phyloP scores from a whole-genome alignment of 371 early-diverging fungal genomes.

The Apophysomyces variabilis region DNA sequence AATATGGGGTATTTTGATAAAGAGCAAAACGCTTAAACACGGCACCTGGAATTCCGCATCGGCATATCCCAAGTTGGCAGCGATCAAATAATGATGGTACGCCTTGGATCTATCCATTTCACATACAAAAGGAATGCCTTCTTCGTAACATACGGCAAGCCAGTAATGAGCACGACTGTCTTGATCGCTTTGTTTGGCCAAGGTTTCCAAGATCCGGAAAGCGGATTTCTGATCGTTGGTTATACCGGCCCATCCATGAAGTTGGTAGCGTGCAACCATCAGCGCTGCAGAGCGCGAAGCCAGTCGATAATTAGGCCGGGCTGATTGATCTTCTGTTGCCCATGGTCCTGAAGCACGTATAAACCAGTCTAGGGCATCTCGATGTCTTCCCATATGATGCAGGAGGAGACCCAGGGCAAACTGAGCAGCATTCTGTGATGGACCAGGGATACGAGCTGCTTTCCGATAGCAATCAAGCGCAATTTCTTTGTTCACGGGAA shows the following conservation, averaged over 20 bases:
- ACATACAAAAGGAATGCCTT: conserved; percentile 28
- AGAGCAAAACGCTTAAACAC: not conserved
- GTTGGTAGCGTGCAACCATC: conserved; percentile 37
- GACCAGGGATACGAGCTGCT: conserved; percentile 56
- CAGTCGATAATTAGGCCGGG: not conserved
- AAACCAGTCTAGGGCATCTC: conserved; percentile 52
- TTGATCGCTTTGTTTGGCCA: conserved; percentile 15
- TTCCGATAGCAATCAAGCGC: conserved; percentile 73
- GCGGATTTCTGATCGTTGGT: conserved; percentile 25
- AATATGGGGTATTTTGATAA: not conserved
- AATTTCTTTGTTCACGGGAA: conserved; percentile 48
- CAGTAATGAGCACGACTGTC: conserved; percentile 30
- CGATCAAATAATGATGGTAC: conserved; percentile 28
- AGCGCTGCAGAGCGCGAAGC: conserved; percentile 20
- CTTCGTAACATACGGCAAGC: conserved; percentile 39
- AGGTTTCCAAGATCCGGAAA: conserved; percentile 20
- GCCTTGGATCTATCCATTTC: conserved; percentile 19
- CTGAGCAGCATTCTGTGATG: conserved; percentile 48
- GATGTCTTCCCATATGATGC: conserved; percentile 40
- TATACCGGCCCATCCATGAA: conserved; percentile 35
- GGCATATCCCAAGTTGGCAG: conserved; percentile 27
- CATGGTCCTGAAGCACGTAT: conserved; percentile 24
- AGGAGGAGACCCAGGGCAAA: conserved; percentile 40
- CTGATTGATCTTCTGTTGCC: not conserved
- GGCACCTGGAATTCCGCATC: conserved; percentile 40